A percentile compares a stretch with the other conserved stretches of the same genome.
Conservation (phyloP, 495 filamentous ascomycete genomes). For the Aspergillus haitiensis region DNA sequence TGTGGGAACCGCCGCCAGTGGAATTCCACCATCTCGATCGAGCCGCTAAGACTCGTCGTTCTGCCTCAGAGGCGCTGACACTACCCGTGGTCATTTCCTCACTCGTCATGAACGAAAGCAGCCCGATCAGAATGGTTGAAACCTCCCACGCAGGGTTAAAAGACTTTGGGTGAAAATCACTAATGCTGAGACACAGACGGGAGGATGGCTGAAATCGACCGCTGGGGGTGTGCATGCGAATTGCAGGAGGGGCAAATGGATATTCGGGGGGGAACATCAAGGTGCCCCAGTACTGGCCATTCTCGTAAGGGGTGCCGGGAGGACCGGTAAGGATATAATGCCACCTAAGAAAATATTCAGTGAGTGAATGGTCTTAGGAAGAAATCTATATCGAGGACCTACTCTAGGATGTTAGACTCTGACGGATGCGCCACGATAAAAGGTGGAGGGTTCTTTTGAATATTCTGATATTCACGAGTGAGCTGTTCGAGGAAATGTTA, state of each 20-base stretch:
- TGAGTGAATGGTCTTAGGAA: conserved; percentile 9
- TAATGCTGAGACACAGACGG: conserved; percentile 90
- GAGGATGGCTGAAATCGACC: conserved; percentile 93
- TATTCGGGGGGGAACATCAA: conserved; percentile 94
- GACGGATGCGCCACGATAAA: conserved; percentile 94
- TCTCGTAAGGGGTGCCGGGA: conserved; percentile 89
- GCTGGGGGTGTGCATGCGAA: conserved; percentile 97
- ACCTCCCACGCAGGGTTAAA: conserved; percentile 99
- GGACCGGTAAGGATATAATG: conserved; percentile 97
- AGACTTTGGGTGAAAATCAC: conserved; percentile 93
- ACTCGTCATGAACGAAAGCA: conserved; percentile 95
- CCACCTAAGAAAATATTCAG: conserved; percentile 61
- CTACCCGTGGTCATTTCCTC: conserved; percentile 98
- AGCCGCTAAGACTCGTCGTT: conserved; percentile 75
- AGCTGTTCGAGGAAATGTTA: conserved; percentile 54
- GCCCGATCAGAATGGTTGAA: conserved; percentile 89
- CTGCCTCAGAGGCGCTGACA: conserved; percentile 73
- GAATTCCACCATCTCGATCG: conserved; percentile 95
- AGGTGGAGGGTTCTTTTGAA: conserved; percentile 87
- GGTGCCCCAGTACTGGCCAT: conserved; percentile 98
- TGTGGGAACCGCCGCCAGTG: conserved; percentile 85
- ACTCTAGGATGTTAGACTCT: conserved; percentile 94
- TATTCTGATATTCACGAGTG: conserved; percentile 89
- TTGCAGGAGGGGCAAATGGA: conserved; percentile 94
- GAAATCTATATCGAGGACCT: neutral